phyloP scores from a whole-genome alignment of 2,329 filamentous ascomycete genomes.

The Neobulgaria alba region DNA sequence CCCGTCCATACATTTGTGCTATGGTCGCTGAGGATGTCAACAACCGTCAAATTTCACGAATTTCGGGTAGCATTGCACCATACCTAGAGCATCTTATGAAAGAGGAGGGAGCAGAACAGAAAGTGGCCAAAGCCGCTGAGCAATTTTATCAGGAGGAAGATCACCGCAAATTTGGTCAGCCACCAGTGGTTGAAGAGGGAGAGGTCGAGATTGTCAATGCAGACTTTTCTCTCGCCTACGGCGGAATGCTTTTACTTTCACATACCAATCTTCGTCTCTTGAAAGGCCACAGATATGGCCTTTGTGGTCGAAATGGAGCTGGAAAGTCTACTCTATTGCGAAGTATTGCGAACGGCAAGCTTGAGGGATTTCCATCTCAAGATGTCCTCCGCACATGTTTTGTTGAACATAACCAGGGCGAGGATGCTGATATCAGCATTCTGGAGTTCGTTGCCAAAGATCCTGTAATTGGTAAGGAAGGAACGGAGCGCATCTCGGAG shows the following conservation, averaged over 20 bases:
- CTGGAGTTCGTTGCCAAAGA: conserved; percentile 89
- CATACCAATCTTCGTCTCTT: conserved; percentile 92
- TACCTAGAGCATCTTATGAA: conserved; percentile 68
- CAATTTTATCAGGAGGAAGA: conserved; percentile 76
- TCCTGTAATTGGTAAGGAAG: conserved; percentile 72
- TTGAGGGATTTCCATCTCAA: conserved; percentile 91
- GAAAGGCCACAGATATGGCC: conserved; percentile 94
- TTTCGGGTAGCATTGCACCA: conserved; percentile 58
- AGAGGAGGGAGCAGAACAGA: conserved; percentile 47
- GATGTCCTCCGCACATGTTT: conserved; percentile 93
- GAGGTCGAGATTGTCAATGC: conserved; percentile 97
- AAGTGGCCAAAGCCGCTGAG: conserved; percentile 66
- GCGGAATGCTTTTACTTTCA: conserved; percentile 91
- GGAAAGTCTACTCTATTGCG: conserved; percentile 99
- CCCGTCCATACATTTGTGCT: conserved; percentile 66
- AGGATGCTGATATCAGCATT: conserved; percentile 94
- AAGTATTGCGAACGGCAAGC: conserved; percentile 88
- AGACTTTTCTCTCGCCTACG: conserved; percentile 93
- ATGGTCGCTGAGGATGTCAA: conserved; percentile 88
- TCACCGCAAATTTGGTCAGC: conserved; percentile 74
- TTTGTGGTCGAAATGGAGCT: conserved; percentile 93
- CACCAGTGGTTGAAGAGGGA: conserved; percentile 80
- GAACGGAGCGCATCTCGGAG: conserved; percentile 68
- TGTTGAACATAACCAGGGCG: conserved; percentile 98
- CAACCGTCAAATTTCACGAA: conserved; percentile 67